phyloP scores from a whole-genome alignment of 768 basidiomycete species.

The Mycena belliarum region DNA sequence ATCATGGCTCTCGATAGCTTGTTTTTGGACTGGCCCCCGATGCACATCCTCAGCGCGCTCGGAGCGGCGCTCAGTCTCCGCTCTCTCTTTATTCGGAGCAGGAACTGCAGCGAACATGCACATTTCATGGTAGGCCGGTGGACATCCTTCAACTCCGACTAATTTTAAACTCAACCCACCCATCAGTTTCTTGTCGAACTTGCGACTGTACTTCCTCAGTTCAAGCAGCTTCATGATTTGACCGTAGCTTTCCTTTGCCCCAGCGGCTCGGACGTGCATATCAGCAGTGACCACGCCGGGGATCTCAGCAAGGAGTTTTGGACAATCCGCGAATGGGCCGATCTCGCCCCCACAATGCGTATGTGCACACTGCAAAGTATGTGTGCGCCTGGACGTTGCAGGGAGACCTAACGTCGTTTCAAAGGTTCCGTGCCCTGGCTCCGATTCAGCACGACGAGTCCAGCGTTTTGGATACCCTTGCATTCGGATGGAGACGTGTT shows the following conservation, averaged over 20 bases:
- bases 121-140: background rate
- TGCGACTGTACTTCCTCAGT: background rate
- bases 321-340: background rate
- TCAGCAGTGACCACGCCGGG: background rate
- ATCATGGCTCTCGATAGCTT: background rate
- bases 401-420: background rate
- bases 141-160: too few species aligned
- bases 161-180: too few species aligned
- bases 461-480: background rate
- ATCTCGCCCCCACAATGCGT: background rate
- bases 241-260: background rate
- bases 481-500: background rate
- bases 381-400: background rate
- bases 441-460: background rate
- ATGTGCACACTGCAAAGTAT: background rate
- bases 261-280: background rate
- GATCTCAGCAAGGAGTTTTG: background rate
- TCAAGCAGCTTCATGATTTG: background rate
- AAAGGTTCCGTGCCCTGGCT: background rate
- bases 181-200: background rate
- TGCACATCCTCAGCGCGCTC: background rate
- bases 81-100: background rate
- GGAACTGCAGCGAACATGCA: background rate
- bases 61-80: background rate
- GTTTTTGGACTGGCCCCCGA: constrained; percentile 1